These are phyloP conservation scores for Streptanthus diversifolius DNA, from an alignment of 345 rosid genomes.

Conservation along the genomic window DNA sequence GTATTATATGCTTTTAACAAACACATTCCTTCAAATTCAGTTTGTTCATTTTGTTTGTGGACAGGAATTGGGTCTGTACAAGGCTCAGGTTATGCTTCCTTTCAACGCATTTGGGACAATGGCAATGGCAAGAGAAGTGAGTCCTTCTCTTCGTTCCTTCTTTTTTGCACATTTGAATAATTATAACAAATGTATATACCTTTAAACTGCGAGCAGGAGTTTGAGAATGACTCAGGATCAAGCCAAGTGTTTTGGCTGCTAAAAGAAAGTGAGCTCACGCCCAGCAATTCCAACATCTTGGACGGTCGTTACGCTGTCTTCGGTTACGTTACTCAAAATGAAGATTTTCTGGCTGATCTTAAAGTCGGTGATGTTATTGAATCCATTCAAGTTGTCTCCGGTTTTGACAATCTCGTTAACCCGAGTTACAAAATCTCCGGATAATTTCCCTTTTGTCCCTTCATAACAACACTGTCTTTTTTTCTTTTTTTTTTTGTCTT, in stretches of 20 bases:
- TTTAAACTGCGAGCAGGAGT: conserved; percentile 53
- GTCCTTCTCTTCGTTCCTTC: conserved; percentile 17
- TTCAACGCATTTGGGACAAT: conserved; percentile 98
- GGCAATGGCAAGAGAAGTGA: conserved; percentile 99
- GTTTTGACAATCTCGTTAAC: conserved; percentile 81
- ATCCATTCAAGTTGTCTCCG: conserved; percentile 87
- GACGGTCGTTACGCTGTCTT: conserved; percentile 96
- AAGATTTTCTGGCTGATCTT: conserved; percentile 85
- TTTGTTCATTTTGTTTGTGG: neutral
- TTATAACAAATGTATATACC: neutral
- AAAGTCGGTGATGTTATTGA: conserved; percentile 95
- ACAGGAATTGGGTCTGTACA: conserved; percentile 96
- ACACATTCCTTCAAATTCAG: neutral
- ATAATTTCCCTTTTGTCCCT: conserved; percentile 33
- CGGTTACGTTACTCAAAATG: conserved; percentile 84
- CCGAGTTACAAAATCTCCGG: conserved; percentile 96
- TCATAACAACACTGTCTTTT: neutral
- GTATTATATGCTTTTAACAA: no score
- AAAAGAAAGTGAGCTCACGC: conserved; percentile 97
- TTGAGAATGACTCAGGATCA: conserved; percentile 88
- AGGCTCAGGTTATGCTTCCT: conserved; percentile 95
- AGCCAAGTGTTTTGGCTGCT: conserved; percentile 96
- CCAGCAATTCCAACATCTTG: conserved; percentile 91
- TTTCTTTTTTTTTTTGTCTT: neutral
- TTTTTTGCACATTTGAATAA: neutral